phyloP scores from a whole-genome alignment of 2,329 filamentous ascomycete species.

The Diaporthe citriasiana region DNA sequence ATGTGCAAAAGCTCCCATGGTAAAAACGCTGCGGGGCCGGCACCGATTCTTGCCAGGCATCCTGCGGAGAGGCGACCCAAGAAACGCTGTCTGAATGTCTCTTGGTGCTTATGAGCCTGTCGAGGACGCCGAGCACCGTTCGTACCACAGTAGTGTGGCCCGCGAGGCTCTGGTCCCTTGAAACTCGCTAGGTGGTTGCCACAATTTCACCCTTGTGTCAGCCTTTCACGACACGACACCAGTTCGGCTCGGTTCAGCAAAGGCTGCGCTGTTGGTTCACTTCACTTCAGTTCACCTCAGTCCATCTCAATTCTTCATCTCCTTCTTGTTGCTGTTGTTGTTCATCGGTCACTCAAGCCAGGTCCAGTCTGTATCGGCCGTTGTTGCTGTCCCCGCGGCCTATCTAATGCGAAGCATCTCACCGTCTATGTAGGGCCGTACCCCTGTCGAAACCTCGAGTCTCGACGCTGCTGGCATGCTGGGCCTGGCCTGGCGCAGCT shows the following conservation, averaged over 20 bases:
- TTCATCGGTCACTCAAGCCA: not conserved
- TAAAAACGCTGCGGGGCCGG: slow-evolving; percentile 9
- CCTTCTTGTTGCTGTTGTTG: not conserved
- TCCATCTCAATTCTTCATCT: not conserved
- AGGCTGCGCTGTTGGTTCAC: not conserved
- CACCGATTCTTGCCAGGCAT: slow-evolving; percentile 3
- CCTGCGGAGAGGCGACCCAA: slow-evolving; percentile 32
- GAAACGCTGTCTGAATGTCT: slow-evolving; percentile 20
- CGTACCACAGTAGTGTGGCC: slow-evolving; percentile 50
- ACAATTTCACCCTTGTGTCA: slow-evolving; percentile 66
- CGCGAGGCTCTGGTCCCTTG: slow-evolving; percentile 56
- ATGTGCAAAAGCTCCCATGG: not conserved
- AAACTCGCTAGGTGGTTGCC: slow-evolving; percentile 66
- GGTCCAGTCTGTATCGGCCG: not conserved
- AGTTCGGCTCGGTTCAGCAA: slow-evolving; percentile 13
- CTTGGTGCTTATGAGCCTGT: not conserved
- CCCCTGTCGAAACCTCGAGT: slow-evolving; percentile 9
- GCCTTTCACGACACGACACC: slow-evolving; percentile 49
- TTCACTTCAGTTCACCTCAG: not conserved
- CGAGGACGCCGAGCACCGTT: slow-evolving; percentile 1
- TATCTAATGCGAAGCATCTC: not conserved
- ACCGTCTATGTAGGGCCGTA: not conserved
- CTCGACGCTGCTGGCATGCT: slow-evolving; percentile 11
- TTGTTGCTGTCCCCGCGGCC: not conserved
- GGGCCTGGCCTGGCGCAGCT: not conserved